phyloP scores from a whole-genome alignment of 129 eudicot genomes.

The Escallonia herrerae region DNA sequence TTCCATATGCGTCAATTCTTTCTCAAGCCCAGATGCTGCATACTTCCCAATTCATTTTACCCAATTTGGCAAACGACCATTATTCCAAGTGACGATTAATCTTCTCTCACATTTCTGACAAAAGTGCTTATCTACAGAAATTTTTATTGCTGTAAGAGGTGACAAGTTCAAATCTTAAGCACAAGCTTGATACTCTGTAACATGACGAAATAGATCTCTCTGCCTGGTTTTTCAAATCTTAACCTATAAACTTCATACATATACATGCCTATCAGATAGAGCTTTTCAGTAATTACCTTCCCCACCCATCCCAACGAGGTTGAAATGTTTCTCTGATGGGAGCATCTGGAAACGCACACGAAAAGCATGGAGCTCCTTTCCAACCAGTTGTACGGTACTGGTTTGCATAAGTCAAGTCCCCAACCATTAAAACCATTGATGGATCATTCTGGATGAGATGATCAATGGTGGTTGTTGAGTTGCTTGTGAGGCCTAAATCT shows the following conservation, averaged over 20 bases:
- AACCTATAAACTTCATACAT: not conserved
- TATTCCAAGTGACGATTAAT: too few species aligned
- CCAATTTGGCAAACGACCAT: too few species aligned
- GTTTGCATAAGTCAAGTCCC: constrained; percentile 82
- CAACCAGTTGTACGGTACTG: constrained; percentile 88
- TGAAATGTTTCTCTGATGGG: constrained; percentile 88
- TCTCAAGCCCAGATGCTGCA: too few species aligned
- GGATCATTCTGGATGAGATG: constrained; percentile 70
- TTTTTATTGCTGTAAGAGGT: too few species aligned
- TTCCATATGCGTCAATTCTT: too few species aligned
- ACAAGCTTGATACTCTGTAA: too few species aligned
- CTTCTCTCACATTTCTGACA: too few species aligned
- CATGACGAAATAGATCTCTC: too few species aligned
- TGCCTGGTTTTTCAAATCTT: too few species aligned
- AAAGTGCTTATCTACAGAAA: too few species aligned
- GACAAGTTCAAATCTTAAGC: too few species aligned
- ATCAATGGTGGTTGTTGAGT: constrained; percentile 73
- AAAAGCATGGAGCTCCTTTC: constrained; percentile 66
- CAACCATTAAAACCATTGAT: constrained; percentile 64
- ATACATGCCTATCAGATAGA: not conserved
- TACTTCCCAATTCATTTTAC: too few species aligned
- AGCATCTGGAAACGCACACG: constrained; percentile 73
- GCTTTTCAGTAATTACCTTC: constrained; percentile 45
- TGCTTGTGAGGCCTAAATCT: constrained; percentile 82
- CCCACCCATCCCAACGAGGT: constrained; percentile 99